phyloP scores from a whole-genome alignment of 2,329 filamentous ascomycete genomes.

The Penicillium sp. region DNA sequence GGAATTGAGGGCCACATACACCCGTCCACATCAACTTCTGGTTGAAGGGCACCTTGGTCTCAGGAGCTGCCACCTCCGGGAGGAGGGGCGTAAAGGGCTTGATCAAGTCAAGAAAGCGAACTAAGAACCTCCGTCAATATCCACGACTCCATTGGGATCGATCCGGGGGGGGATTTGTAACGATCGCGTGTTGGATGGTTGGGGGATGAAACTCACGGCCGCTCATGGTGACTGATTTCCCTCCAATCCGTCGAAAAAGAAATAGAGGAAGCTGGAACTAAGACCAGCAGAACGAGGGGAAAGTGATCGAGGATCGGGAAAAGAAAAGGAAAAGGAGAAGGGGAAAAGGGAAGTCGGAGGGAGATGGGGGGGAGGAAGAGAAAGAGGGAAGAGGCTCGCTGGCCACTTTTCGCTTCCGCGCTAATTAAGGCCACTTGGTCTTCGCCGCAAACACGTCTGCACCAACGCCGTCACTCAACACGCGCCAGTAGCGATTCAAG shows the following conservation, averaged over 20 bases:
- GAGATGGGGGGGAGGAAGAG: conserved; percentile 25
- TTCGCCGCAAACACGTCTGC: conserved; percentile 22
- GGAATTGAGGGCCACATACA: conserved; percentile 40
- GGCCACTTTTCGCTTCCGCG: conserved; percentile 39
- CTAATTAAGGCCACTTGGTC: conserved; percentile 43
- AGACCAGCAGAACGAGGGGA: conserved; percentile 38
- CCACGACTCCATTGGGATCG: conserved; percentile 24
- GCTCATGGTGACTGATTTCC: conserved; percentile 54
- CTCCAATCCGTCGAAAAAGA: conserved; percentile 30
- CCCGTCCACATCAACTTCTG: conserved; percentile 96
- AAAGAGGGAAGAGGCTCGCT: conserved; percentile 31
- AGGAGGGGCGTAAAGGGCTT: conserved; percentile 99
- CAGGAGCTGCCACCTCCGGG: conserved; percentile 96
- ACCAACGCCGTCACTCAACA: conserved; percentile 14
- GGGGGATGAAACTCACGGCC: conserved; percentile 51
- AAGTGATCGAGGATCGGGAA: conserved; percentile 21
- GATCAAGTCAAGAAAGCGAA: conserved; percentile 99
- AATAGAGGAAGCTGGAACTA: conserved; percentile 32
- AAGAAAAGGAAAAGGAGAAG: conserved; percentile 26
- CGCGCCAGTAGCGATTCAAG: neutral
- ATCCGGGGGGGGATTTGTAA: conserved; percentile 15
- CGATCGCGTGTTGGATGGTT: conserved; percentile 29
- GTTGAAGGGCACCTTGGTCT: conserved; percentile 99
- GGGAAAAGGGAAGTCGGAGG: conserved; percentile 22
- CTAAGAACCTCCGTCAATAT: conserved; percentile 50